phyloP scores from a whole-genome alignment of 2,329 filamentous ascomycete species.

The Phyllosticta paracitricarpa region DNA sequence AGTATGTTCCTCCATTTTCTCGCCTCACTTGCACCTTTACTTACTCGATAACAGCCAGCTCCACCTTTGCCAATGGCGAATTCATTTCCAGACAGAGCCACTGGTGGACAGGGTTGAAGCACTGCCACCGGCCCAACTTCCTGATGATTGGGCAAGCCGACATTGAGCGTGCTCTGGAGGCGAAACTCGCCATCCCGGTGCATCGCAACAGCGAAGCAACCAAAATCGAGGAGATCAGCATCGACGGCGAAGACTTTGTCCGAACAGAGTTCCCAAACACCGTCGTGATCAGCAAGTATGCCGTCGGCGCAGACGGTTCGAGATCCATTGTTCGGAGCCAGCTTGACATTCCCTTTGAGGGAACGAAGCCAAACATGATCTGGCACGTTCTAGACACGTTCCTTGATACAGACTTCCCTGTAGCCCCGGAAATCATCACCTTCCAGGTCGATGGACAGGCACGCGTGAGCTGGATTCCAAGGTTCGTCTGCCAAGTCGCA shows the following conservation, averaged over 20 bases:
- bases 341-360: slow-evolving; percentile 34
- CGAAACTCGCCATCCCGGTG: slow-evolving; percentile 24
- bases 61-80: slow-evolving; percentile 37
- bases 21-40: background rate
- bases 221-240: slow-evolving; percentile 5
- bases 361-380: slow-evolving; percentile 41
- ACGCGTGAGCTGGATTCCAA: slow-evolving; percentile 40
- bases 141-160: slow-evolving; percentile 43
- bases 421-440: slow-evolving; percentile 39
- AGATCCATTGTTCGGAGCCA: slow-evolving; percentile 13
- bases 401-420: slow-evolving; percentile 40
- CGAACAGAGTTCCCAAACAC: slow-evolving; percentile 5
- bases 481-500: slow-evolving; percentile 14
- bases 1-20: slow-evolving; percentile 22
- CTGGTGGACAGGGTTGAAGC: slow-evolving; percentile 39
- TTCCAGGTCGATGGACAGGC: slow-evolving; percentile 38
- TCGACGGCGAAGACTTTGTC: slow-evolving; percentile 8
- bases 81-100: slow-evolving; percentile 39
- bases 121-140: slow-evolving; percentile 39
- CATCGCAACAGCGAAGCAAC: slow-evolving; percentile 21
- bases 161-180: slow-evolving; percentile 33
- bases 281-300: slow-evolving; percentile 12
- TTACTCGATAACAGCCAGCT: slow-evolving; percentile 30
- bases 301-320: slow-evolving; percentile 15
- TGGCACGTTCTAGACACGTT: slow-evolving; percentile 42